phyloP scores from a whole-genome alignment of 208 protist genomes.

The Leishmania martiniquensis region DNA sequence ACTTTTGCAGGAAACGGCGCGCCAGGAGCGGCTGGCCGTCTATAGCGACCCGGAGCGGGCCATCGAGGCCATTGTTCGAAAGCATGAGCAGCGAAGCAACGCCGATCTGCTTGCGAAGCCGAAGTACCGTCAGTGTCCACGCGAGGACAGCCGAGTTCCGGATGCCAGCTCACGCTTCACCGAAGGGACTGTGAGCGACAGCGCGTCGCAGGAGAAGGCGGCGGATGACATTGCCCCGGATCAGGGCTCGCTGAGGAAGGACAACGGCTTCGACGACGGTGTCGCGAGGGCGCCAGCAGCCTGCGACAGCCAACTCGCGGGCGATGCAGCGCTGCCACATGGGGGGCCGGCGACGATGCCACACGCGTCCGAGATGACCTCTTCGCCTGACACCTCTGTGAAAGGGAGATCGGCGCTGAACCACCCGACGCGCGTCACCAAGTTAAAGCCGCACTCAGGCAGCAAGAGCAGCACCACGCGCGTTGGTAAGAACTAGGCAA shows the following conservation, averaged over 20 bases:
- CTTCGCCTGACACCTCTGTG: background rate
- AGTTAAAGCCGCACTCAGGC: background rate
- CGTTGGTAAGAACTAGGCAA: background rate
- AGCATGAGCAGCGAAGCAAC: conserved; percentile 17
- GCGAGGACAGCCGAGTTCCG: conserved; percentile 11
- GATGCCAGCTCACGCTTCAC: conserved; percentile 25
- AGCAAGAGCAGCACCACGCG: background rate
- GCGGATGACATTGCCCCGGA: background rate
- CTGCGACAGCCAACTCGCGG: background rate
- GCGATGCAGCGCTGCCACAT: background rate
- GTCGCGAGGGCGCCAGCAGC: background rate
- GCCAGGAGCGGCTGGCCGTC: conserved; percentile 32
- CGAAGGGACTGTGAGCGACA: background rate
- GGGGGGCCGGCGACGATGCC: background rate
- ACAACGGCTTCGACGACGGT: background rate
- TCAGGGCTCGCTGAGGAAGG: too few species aligned
- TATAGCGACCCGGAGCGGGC: conserved; percentile 43
- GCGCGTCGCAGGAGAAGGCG: conserved; percentile 18
- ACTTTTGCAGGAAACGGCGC: conserved; percentile 33
- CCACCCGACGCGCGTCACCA: conserved; percentile 8
- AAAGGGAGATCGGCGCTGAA: background rate
- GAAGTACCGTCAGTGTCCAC: background rate
- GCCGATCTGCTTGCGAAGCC: background rate
- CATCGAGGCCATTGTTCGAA: conserved; percentile 54
- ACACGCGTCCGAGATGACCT: background rate